A percentile compares a stretch with the other conserved stretches of the same genome.
Evolutionary conservation across 2,329 filamentous ascomycete species (phyloP).

Genomic region (Tolypocladium guangdongense): DNA sequence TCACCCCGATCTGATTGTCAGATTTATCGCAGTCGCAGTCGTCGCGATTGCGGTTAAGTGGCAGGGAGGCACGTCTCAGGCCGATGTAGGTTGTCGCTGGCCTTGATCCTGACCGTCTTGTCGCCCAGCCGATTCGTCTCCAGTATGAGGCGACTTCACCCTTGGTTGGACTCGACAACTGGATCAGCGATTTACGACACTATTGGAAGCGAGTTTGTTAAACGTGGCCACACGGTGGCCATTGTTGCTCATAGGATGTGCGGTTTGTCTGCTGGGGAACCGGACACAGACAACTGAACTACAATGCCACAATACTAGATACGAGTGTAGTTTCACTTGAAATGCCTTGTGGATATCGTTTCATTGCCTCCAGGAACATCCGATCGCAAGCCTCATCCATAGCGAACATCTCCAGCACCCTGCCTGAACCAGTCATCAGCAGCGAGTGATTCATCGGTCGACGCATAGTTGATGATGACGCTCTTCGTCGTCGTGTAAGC

Average conservation of each 20-base stretch:
- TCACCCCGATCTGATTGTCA: neutral
- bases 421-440: slow-evolving; percentile 61
- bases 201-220: neutral
- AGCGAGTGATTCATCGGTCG: slow-evolving; percentile 35
- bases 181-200: neutral
- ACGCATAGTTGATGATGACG: slow-evolving; percentile 59
- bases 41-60: neutral
- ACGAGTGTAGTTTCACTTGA: neutral
- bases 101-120: neutral
- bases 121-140: neutral
- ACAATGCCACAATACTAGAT: neutral
- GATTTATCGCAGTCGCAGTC: neutral
- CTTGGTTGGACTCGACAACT: neutral
- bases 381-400: slow-evolving; percentile 11
- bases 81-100: neutral
- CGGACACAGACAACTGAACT: no score
- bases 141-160: neutral
- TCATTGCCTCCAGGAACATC: neutral
- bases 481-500: slow-evolving; percentile 53
- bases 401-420: slow-evolving; percentile 36
- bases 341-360: neutral
- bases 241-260: neutral
- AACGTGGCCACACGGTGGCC: neutral
- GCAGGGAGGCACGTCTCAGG: neutral
- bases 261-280: neutral